phyloP scores from a whole-genome alignment of 352 stramenopile genomes.

The Phytophthora pluvialis region DNA sequence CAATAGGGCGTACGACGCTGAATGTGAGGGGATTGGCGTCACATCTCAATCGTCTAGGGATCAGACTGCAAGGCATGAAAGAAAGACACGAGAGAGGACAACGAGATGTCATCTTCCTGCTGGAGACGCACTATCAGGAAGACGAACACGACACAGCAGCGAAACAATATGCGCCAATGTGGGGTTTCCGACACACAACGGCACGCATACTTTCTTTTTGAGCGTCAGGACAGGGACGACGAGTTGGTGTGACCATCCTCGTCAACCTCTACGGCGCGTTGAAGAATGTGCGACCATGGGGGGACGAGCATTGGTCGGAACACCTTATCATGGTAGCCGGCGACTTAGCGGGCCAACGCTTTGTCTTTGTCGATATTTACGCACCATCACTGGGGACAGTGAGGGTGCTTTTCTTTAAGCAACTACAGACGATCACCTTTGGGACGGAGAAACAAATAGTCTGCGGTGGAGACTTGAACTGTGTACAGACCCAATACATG shows the following conservation, averaged over 20 bases:
- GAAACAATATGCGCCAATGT: neutral
- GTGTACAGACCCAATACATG: too few relatives aligned
- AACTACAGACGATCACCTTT: neutral
- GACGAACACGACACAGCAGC: neutral
- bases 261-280: neutral
- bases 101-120: constrained; percentile 1
- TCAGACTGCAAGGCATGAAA: neutral
- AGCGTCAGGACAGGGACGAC: neutral
- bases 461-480: neutral
- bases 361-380: neutral
- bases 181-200: neutral
- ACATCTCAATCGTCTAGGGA: too few relatives aligned
- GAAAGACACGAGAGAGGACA: neutral
- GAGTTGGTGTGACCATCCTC: constrained; percentile 5
- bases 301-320: neutral
- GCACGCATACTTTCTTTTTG: neutral
- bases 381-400: neutral
- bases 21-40: too few relatives aligned
- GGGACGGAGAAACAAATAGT: neutral
- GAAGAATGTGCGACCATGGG: neutral
- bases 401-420: neutral
- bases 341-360: neutral
- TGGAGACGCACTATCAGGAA: constrained; percentile 9
- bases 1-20: neutral
- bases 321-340: constrained; percentile 8